A percentile compares a stretch with the other conserved stretches of the same genome.
phyloP scores from a whole-genome alignment of 805 yeast species.

The Komagataella ulmi region DNA sequence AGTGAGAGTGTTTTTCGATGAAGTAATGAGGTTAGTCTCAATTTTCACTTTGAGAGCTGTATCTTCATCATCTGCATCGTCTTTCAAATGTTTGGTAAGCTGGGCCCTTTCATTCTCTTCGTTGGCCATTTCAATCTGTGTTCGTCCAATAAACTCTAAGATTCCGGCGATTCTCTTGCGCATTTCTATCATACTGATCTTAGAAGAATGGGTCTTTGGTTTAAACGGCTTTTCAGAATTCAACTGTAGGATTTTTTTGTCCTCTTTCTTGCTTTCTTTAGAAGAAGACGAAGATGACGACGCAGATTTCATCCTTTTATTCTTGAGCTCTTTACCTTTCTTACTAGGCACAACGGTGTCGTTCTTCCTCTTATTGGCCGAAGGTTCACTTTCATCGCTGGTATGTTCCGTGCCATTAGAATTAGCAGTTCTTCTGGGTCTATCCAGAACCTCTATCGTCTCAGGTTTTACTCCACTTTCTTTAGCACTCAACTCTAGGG shows the following conservation, averaged over 20 bases:
- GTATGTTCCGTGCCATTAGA: conserved; percentile 4
- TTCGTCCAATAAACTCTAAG: conserved; percentile 78
- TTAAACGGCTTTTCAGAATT: conserved; percentile 46
- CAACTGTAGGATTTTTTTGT: conserved; percentile 3
- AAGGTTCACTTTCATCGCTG: background rate
- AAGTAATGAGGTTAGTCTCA: conserved; percentile 27
- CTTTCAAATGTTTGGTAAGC: conserved; percentile 32
- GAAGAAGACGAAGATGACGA: background rate
- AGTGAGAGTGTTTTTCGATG: conserved; percentile 44
- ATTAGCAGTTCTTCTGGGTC: conserved; percentile 9
- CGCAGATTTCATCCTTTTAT: conserved; percentile 3
- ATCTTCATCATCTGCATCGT: conserved; percentile 17
- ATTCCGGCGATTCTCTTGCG: conserved; percentile 81
- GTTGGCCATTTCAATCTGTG: conserved; percentile 69
- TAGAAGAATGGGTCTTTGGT: conserved; percentile 72
- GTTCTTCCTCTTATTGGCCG: background rate
- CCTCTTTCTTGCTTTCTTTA: conserved; percentile 1
- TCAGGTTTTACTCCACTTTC: conserved; percentile 28
- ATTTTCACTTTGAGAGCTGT: conserved; percentile 8
- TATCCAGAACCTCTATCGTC: conserved; percentile 12
- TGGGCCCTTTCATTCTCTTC: conserved; percentile 52
- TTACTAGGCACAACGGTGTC: background rate
- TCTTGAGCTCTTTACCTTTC: conserved; percentile 5
- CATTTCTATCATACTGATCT: conserved; percentile 72
- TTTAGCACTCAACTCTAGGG: conserved; percentile 42